Percentiles rank a stretch among this genome's conserved stretches.
phyloP scores from a whole-genome alignment of 257 asterid species.

The Linaria vulgaris region DNA sequence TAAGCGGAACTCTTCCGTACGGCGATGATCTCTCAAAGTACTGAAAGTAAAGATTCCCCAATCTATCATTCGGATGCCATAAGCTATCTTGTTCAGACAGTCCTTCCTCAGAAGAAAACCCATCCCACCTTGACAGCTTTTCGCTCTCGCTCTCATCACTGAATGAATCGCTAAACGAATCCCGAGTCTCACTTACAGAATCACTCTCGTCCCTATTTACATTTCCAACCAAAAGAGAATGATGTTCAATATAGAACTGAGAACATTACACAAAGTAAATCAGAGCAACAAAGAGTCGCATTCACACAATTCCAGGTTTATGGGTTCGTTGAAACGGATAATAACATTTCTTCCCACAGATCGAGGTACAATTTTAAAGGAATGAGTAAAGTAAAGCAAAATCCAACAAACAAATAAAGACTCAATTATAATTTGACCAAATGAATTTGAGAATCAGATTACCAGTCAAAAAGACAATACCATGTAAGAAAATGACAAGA shows the following conservation, averaged over 20 bases:
- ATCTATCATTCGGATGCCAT: constrained; percentile 47
- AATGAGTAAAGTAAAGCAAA: neutral
- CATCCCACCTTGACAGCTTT: constrained; percentile 65
- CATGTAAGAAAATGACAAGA: no score
- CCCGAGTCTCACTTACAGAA: constrained; percentile 58
- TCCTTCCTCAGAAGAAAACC: constrained; percentile 67
- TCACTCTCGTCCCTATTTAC: constrained; percentile 52
- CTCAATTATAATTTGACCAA: constrained; percentile 13
- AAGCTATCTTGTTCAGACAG: constrained; percentile 44
- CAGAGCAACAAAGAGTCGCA: neutral
- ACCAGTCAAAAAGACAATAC: neutral
- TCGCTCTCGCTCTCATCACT: constrained; percentile 78
- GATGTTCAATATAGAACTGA: no score
- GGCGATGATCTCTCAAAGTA: constrained; percentile 69
- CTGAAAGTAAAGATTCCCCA: constrained; percentile 65
- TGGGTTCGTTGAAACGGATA: no score
- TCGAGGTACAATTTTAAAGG: neutral
- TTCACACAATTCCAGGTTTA: neutral
- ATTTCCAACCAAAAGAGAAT: neutral
- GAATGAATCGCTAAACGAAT: constrained; percentile 65
- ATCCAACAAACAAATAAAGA: neutral
- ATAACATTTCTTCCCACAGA: neutral
- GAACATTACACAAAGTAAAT: no score
- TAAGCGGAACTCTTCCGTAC: constrained; percentile 66
- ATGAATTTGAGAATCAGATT: constrained; percentile 2